Percentiles rank a stretch among this genome's conserved stretches.
These are phyloP conservation scores for Brettanomyces nanus DNA, from an alignment of 805 yeast genomes.

Conservation along the genomic window DNA sequence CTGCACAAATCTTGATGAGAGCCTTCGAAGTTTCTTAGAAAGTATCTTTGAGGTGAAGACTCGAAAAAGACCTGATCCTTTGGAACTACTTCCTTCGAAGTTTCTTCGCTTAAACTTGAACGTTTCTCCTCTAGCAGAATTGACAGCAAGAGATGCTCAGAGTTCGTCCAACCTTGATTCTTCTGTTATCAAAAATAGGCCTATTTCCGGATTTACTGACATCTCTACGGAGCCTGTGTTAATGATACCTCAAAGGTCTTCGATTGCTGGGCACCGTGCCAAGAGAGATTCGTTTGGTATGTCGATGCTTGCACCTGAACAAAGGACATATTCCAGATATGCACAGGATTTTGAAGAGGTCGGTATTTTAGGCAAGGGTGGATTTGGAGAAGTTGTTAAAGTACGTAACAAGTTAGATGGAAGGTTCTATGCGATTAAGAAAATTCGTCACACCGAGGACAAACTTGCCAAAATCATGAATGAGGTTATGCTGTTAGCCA, in stretches of 20 bases:
- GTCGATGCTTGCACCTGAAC: slow-evolving; percentile 12
- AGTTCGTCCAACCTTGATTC: neutral
- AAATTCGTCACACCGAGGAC: slow-evolving; percentile 74
- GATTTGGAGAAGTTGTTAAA: slow-evolving; percentile 97
- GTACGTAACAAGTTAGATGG: slow-evolving; percentile 93
- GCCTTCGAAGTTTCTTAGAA: slow-evolving; percentile 58
- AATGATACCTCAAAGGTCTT: slow-evolving; percentile 3
- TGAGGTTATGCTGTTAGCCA: slow-evolving; percentile 86
- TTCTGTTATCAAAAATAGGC: slow-evolving; percentile 1
- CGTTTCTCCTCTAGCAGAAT: slow-evolving; percentile 22
- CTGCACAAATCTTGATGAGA: slow-evolving; percentile 33
- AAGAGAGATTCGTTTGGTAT: slow-evolving; percentile 25
- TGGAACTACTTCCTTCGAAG: slow-evolving; percentile 77
- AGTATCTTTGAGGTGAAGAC: slow-evolving; percentile 58
- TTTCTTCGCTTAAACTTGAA: slow-evolving; percentile 69
- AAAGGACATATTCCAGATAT: slow-evolving; percentile 53
- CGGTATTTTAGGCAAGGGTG: slow-evolving; percentile 87
- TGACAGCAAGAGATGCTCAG: slow-evolving; percentile 2
- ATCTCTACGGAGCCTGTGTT: slow-evolving; percentile 13
- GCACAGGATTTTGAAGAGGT: slow-evolving; percentile 93
- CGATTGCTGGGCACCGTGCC: slow-evolving; percentile 1
- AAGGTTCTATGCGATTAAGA: slow-evolving; percentile 88
- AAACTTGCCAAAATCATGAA: slow-evolving; percentile 74
- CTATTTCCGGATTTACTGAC: slow-evolving; percentile 15
- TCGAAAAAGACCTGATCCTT: slow-evolving; percentile 69